Base-by-base conservation (phyloP, 371 early-diverging fungal species). In the Chytridiales sp. region DNA sequence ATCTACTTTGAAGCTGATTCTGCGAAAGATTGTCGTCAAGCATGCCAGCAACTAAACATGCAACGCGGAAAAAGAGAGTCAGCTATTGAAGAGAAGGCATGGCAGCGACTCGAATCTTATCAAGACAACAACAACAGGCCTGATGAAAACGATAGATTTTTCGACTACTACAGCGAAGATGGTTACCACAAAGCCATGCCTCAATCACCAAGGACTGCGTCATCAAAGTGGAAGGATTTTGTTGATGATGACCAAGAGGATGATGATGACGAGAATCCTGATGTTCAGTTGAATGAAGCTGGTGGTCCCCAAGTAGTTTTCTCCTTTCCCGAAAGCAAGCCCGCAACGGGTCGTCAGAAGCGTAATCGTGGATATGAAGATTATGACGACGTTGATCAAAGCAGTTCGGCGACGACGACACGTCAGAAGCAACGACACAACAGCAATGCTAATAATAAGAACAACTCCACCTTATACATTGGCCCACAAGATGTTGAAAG, bases 211-310 rank as follows among this genome's bases (percentile, higher is more conserved):
- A n/a, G n/a, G n/a, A n/a, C n/a, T n/a, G n/a, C n/a, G n/a, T n/a
- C n/a, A n/a, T 54, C 54, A 15, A 36, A 54, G 27, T 54, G 54
- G 54, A n/a, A 38, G 19, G 44, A 22, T 19, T 54, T 54, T 54
- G 54, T 54, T 1, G 54, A 38, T 13, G 17, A 40, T 11, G 41
- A 40, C 19, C 38, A 52, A 36, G 34, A 24, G 15, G 40, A 52
- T 36, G 53, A 52, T 17, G 35, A 38, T n/a, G n/a, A n/a, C 11
- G n/a, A 9, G 39, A 38, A 38, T 38, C 39, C 39, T 9, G 9
- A 9, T 9, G 9, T 11, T 38, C 9, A 9, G n/a, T 9, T 38
- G 11, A 38, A 38, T 11, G 11, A 11, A 11, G 11, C n/a, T 9
- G 9, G n/a, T 11, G 39, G 39, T 38, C 39, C 39, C n/a, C n/a